These are phyloP conservation scores for Selaginella moellendorffii DNA, from an alignment of 75 land plant species.

Conservation along the genomic window DNA sequence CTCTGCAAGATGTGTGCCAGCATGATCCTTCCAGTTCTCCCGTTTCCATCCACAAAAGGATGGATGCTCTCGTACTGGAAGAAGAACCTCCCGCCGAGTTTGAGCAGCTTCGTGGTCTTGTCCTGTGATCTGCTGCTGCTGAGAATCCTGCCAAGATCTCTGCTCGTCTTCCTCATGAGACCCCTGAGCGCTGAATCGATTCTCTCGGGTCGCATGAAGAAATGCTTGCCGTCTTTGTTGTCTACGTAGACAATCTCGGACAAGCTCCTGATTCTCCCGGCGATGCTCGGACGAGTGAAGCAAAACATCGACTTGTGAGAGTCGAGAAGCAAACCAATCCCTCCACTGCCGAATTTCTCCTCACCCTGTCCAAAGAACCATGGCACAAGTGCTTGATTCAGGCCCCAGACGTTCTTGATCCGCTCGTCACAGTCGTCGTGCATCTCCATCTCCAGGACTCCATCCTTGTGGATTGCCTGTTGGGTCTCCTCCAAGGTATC, in stretches of 20 bases:
- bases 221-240: neutral
- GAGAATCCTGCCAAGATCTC: neutral
- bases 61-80: neutral
- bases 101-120: neutral
- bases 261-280: neutral
- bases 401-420: neutral
- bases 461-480: neutral
- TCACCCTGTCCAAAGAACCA: neutral
- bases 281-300: neutral
- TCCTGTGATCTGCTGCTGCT: neutral
- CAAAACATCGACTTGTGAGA: neutral
- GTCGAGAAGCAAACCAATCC: neutral
- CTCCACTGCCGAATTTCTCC: neutral
- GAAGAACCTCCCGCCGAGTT: neutral
- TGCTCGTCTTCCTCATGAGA: neutral
- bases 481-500: neutral
- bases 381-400: neutral
- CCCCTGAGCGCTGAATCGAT: neutral
- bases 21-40: neutral
- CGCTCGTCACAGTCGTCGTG: neutral
- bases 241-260: constrained; percentile 2
- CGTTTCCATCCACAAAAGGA: neutral
- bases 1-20: neutral
- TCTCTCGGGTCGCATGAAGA: neutral
- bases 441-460: neutral